phyloP scores from a whole-genome alignment of 495 filamentous ascomycete species.

The Xylaria grammica region DNA sequence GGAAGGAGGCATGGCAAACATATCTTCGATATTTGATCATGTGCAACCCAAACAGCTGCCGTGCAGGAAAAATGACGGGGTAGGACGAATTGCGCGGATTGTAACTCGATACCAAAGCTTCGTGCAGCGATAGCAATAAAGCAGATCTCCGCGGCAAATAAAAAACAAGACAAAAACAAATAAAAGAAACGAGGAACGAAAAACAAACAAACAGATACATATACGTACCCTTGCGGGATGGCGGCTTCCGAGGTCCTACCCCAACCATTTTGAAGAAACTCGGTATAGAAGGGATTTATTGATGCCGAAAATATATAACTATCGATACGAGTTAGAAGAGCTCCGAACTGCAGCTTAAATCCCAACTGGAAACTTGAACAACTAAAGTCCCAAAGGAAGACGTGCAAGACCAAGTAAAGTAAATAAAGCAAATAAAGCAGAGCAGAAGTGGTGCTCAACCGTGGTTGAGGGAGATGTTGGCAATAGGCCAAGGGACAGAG shows the following conservation, averaged over 20 bases:
- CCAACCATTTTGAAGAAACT: slow-evolving; percentile 68
- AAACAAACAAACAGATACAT: slow-evolving; percentile 22
- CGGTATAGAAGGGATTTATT: not conserved
- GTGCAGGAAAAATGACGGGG: not conserved
- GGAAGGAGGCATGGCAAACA: not conserved
- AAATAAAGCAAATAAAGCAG: not conserved
- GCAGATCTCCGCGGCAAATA: slow-evolving; percentile 13
- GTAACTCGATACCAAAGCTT: not conserved
- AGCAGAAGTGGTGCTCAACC: not conserved
- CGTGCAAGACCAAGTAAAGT: not conserved
- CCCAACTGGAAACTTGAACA: too few relatives aligned
- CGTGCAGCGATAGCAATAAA: not conserved
- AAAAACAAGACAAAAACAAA: not conserved
- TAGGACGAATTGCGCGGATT: not conserved
- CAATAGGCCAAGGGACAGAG: not conserved
- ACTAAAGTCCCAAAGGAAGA: too few relatives aligned
- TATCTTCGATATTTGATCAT: not conserved
- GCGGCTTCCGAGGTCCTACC: slow-evolving; percentile 71
- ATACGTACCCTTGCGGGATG: slow-evolving; percentile 76
- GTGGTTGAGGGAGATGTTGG: slow-evolving; percentile 11
- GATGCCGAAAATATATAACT: not conserved
- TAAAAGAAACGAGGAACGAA: too few relatives aligned
- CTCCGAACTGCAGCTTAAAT: not conserved
- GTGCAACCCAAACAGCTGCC: not conserved
- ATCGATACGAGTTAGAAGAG: not conserved